Percentiles rank a stretch among this genome's conserved stretches.
phyloP scores from a whole-genome alignment of 2,329 filamentous ascomycete species.

The Microdochium trichocladiopsis region DNA sequence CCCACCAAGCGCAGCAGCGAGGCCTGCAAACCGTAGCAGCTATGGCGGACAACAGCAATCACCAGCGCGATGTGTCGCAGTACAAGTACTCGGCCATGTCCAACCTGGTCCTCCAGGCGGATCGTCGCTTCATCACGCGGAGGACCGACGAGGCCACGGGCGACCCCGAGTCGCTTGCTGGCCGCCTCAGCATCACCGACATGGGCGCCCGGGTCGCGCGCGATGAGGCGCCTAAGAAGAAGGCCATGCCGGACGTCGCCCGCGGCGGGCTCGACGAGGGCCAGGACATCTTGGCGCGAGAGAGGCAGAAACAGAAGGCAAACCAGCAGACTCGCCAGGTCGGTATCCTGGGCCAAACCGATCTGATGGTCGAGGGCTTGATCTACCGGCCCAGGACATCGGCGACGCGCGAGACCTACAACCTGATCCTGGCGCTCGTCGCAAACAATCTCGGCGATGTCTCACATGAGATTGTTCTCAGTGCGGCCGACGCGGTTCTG shows the following conservation, averaged over 20 bases:
- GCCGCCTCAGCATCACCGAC: slow-evolving; percentile 84
- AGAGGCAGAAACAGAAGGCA: slow-evolving; percentile 81
- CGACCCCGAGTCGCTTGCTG: slow-evolving; percentile 94
- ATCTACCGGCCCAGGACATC: slow-evolving; percentile 87
- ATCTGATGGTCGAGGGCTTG: slow-evolving; percentile 84
- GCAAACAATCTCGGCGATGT: slow-evolving; percentile 87
- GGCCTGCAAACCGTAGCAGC: slow-evolving; percentile 17
- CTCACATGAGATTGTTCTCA: slow-evolving; percentile 82
- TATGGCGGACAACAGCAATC: slow-evolving; percentile 56
- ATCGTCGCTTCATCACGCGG: slow-evolving; percentile 89
- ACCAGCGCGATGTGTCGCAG: slow-evolving; percentile 79
- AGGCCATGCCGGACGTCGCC: slow-evolving; percentile 62
- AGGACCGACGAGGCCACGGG: slow-evolving; percentile 92
- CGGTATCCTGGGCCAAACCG: slow-evolving; percentile 76
- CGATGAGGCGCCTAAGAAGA: slow-evolving; percentile 74
- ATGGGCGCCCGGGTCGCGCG: slow-evolving; percentile 84
- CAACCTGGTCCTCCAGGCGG: slow-evolving; percentile 99
- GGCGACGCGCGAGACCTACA: slow-evolving; percentile 86
- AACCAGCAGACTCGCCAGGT: slow-evolving; percentile 66
- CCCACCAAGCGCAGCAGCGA: background rate
- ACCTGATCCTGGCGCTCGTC: slow-evolving; percentile 87
- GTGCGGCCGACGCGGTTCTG: slow-evolving; percentile 84
- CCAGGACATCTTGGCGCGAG: slow-evolving; percentile 72
- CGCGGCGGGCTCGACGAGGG: slow-evolving; percentile 73
- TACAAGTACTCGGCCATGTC: slow-evolving; percentile 99